Evolutionary conservation across 345 rosid species (phyloP).

Genomic region (Leavenworthia alabamica): DNA sequence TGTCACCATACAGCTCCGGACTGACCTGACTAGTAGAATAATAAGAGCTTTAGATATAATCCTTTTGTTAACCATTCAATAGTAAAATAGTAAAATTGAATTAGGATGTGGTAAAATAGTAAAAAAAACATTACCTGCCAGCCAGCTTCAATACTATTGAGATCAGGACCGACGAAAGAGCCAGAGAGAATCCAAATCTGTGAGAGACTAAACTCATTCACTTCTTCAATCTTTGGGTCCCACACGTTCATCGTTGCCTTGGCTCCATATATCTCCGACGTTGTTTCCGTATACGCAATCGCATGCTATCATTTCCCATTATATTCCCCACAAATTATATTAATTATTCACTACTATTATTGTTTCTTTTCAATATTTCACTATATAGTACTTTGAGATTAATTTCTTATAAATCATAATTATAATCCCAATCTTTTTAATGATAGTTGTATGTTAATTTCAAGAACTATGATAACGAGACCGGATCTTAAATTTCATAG

Average conservation of each 20-base stretch:
- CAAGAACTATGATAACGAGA: constrained; percentile 22
- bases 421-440: constrained; percentile 15
- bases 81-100: background rate
- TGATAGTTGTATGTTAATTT: constrained; percentile 4
- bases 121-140: constrained; percentile 74
- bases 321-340: background rate
- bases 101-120: background rate
- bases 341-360: background rate
- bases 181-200: constrained; percentile 97
- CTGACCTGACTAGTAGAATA: constrained; percentile 98
- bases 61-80: background rate
- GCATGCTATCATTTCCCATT: constrained; percentile 63
- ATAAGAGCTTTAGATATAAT: constrained; percentile 43
- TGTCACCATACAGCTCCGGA: constrained; percentile 99
- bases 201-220: constrained; percentile 94
- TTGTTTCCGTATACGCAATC: constrained; percentile 75
- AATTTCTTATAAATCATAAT: background rate
- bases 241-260: constrained; percentile 92
- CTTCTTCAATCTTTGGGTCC: constrained; percentile 77
- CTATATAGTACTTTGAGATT: constrained; percentile 1
- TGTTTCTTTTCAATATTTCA: no score
- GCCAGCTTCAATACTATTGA: constrained; percentile 99
- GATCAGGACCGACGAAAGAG: constrained; percentile 91
- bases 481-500: constrained; percentile 26
- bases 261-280: constrained; percentile 70